Evolutionary conservation across 306 rosid genomes (phyloP).

Genomic region (Bauhinia variegata): DNA sequence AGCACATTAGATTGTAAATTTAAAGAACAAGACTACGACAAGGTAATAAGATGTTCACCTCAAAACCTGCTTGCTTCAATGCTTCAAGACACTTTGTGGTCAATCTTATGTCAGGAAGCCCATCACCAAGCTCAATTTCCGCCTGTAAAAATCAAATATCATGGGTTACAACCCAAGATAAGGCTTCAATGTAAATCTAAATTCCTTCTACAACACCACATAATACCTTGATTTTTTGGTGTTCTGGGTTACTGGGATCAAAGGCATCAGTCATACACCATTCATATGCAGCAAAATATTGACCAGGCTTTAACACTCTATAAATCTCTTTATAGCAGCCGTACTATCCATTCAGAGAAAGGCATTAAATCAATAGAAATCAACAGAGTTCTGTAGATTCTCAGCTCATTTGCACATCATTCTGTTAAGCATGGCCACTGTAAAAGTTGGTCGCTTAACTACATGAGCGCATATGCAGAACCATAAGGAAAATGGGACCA

Average conservation of each 20-base stretch:
- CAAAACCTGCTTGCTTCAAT: conserved; percentile 90
- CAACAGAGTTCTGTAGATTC: conserved; percentile 13
- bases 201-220: no score
- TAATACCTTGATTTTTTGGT: conserved; percentile 90
- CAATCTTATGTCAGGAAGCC: conserved; percentile 93
- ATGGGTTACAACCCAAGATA: no score
- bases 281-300: conserved; percentile 90
- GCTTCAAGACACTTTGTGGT: conserved; percentile 88
- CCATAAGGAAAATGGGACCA: not conserved
- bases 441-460: conserved; percentile 1
- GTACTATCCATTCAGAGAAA: conserved; percentile 46
- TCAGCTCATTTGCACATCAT: conserved; percentile 9
- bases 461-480: not conserved
- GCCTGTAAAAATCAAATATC: conserved; percentile 54
- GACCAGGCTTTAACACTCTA: conserved; percentile 94
- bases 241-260: conserved; percentile 74
- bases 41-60: conserved; percentile 58
- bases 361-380: conserved; percentile 34
- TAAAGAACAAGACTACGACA: conserved; percentile 16
- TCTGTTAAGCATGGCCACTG: conserved; percentile 11
- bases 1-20: conserved; percentile 14
- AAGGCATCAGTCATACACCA: conserved; percentile 96
- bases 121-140: conserved; percentile 93
- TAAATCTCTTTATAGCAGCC: conserved; percentile 95
- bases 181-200: no score